Evolutionary conservation across 2,329 filamentous ascomycete genomes (phyloP), one percentile per base, ranked within the genome.

Genomic region (Pestalotiopsis sp.): DNA sequence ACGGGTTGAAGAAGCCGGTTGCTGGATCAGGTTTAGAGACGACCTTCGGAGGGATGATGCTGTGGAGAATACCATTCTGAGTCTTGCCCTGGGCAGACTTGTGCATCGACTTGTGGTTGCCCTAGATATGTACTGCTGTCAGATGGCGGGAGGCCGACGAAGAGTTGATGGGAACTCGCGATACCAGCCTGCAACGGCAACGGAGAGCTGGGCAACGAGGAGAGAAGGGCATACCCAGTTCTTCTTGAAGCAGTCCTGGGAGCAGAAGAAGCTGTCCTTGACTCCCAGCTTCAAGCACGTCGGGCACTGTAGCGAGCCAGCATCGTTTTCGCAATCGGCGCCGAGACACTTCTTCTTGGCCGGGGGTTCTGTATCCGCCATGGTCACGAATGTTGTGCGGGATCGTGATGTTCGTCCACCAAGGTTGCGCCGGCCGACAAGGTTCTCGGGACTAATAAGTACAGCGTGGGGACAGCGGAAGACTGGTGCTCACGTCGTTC

Each of bases 171-270:
- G 27, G 59, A 60, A 9, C 31, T 36, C 31, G 31, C 31, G 31
- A 9, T 9, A 9, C 31, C 31, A 36, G 23, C 23, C 57, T 17
- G 14, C 20, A 17, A n/a, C 9, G 57, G 27, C n/a, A 11, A 25
- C 20, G 58, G n/a, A n/a, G 38, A 64, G 74, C 52, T 38, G 31
- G 25, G 31, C 1, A 52, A 17, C 27, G 14, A 23, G 71, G 17
- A n/a, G 17, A 17, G 20, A 3, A 23, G 20, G 14, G 74, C 89
- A 75, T 90, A 98, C 96, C 96, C 96, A 99, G 85, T 94, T 99
- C 81, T 91, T 92, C 87, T 98, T 98, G 84, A 99, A 99, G 86
- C 96, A 99, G 75, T 98, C 96, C 81, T 99, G 96, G 36, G 94
- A 94, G 85, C 96, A 99, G 84, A 98, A 99, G 83, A 91, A 98